Evolutionary conservation across 2,329 filamentous ascomycete genomes (phyloP), one percentile per base, ranked within the genome.

Genomic region (Tolypocladium pustulatum): DNA sequence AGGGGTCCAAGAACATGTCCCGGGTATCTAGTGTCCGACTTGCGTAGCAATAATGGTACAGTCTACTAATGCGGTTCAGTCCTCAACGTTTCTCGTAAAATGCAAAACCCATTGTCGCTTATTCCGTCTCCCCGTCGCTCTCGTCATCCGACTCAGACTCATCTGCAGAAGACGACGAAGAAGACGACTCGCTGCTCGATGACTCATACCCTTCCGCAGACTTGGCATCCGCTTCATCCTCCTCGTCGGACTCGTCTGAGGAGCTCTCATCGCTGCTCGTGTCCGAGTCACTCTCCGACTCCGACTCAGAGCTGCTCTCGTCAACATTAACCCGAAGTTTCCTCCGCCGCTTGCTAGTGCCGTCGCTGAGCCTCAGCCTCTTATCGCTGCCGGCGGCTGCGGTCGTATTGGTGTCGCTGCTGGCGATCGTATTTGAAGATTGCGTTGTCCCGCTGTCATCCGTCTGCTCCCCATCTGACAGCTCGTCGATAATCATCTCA

Each of bases 401-500:
- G 41, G 62, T 65, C 17, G 60, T 58, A 49, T 64, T 66, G 59
- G 62, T 66, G 37, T 72, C 69, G 55, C 66, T 69, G 36, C 62
- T 62, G 27, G 65, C 64, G 22, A 69, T 60, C 30, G 70, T 71
- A 38, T 64, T 65, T 41, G 69, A 69, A n/a, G 68, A 68, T 20
- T 65, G 67, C 22, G 68, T 68, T 9, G 65, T 66, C 13, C 63
- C 65, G 63, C 68, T 71, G 41, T 64, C 58, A 60, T 72, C 71
- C 54, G 71, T 74, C 57, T 77, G 75, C 27, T 76, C 78, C 55
- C 73, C 74, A 56, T 80, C 78, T 0, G 75, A 78, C n/a, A 87
- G 72, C 65, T 82, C 78, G 37, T 78, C 78, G 38, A 84, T 64
- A 36, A 87, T 76, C 62, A 78, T 75, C 69, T 87, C 83, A 10